These are phyloP conservation scores for Gypsophila paniculata DNA, from an alignment of 179 eudicot genomes.

Conservation along the genomic window DNA sequence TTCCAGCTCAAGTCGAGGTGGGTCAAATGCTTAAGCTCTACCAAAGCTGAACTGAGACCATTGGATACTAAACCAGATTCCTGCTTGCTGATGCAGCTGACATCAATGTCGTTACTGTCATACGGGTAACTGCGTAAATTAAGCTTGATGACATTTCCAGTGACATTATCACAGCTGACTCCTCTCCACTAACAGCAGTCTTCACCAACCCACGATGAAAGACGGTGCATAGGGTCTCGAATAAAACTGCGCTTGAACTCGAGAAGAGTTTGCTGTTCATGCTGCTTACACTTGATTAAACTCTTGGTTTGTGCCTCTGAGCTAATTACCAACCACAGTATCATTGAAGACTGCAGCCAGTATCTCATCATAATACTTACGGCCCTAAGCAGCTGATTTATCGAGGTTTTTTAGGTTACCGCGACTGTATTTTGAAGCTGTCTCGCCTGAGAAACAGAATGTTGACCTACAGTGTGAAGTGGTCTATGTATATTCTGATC, in stretches of 20 bases:
- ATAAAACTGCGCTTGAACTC: slow-evolving; percentile 10
- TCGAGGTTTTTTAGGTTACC: too few relatives aligned
- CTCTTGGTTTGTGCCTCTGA: slow-evolving; percentile 3
- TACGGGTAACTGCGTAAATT: background rate
- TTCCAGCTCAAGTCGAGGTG: slow-evolving; percentile 12
- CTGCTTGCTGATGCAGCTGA: background rate
- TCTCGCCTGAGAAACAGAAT: too few relatives aligned
- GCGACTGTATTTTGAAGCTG: too few relatives aligned
- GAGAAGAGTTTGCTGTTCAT: slow-evolving; percentile 8
- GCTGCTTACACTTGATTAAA: background rate
- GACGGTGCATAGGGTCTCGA: background rate
- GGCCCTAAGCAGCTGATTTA: too few relatives aligned
- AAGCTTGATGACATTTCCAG: slow-evolving; percentile 10
- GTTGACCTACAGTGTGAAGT: background rate
- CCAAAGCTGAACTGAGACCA: background rate
- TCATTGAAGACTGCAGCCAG: too few relatives aligned
- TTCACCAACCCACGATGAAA: slow-evolving; percentile 19
- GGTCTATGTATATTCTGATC: background rate
- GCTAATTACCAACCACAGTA: background rate
- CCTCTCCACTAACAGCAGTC: slow-evolving; percentile 22
- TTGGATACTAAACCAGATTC: background rate
- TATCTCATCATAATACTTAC: too few relatives aligned
- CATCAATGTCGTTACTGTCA: background rate
- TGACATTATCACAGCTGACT: slow-evolving; percentile 16
- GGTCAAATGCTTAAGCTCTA: background rate